Base-by-base conservation (phyloP, 2,329 filamentous ascomycete species). In the Hypoxylon sp. region DNA sequence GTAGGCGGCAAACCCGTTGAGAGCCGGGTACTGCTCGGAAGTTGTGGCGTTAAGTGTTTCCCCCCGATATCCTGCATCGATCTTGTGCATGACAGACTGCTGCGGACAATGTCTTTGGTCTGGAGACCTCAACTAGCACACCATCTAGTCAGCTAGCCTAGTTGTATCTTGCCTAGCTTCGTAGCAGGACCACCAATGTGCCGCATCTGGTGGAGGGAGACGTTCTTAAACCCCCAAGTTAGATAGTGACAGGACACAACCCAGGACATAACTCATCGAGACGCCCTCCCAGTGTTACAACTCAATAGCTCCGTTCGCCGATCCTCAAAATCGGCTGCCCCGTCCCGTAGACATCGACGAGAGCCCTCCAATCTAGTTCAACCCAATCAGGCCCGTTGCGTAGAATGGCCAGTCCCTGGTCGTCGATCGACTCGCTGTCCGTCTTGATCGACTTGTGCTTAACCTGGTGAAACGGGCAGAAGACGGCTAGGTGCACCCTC, bases 391-490 rank as follows among this genome's bases (percentile, higher is more conserved):
- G 43, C n/a, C 55, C 53, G 4, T 60, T 58, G 2, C 59, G 61
- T 11, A 65, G 43, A 41, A 65, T 66, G 21, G 66, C 66, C 13
- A 67, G 54, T 11, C 65, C 64, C 27, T 56, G 41, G 2, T 56
- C 58, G 38, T 67, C 65, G 7, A 67, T 40, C 3, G 56, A 60
- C 21, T 69, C 67, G n/a, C 18, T 50, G 64, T 24, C 63, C 31
- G 35, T 27, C 54, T 23, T 61, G 40, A 21, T 60, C 42, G 20
- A 42, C n/a, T 51, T 37, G 33, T 29, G 37, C 58, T 43, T 21
- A 40, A 51, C 66, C 9, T 58, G 58, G 41, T 81, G 78, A 58
- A 79, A 81, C 18, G 69, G 71, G 55, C 79, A 81, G 73, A 78
- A 79, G 1, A 74, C 66, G 17, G 63, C 56, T 48, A 70, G 69